phyloP scores from a whole-genome alignment of 495 filamentous ascomycete genomes.

The Bombardia bombarda region DNA sequence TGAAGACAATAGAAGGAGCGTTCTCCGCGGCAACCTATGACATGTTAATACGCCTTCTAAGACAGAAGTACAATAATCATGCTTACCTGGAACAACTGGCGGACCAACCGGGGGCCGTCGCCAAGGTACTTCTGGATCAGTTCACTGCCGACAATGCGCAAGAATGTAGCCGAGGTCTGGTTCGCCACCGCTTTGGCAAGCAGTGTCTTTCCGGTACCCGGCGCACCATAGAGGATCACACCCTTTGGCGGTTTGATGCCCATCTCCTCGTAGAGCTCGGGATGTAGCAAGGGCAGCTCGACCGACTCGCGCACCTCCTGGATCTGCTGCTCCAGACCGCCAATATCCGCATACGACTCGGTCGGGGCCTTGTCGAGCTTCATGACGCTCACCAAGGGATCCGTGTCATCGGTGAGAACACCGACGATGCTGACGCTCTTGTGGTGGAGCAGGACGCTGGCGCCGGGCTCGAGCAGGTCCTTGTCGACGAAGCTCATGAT shows the following conservation, averaged over 20 bases:
- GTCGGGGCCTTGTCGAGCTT: conserved; percentile 99
- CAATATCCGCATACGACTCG: conserved; percentile 97
- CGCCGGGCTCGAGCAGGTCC: conserved; percentile 92
- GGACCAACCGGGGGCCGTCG: conserved; percentile 87
- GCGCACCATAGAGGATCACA: conserved; percentile 97
- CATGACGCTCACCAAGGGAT: conserved; percentile 96
- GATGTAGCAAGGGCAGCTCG: conserved; percentile 90
- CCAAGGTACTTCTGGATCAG: conserved; percentile 99
- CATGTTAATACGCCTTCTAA: conserved; percentile 11
- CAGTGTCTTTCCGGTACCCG: conserved; percentile 95
- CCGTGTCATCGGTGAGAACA: conserved; percentile 92
- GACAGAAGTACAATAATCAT: neutral
- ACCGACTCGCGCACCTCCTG: conserved; percentile 97
- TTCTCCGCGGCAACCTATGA: conserved; percentile 82
- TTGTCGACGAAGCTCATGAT: conserved; percentile 99
- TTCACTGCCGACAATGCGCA: conserved; percentile 96
- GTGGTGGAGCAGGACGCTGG: conserved; percentile 92
- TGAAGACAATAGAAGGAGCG: conserved; percentile 95
- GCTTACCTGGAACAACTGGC: conserved; percentile 85
- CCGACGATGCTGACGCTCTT: conserved; percentile 97
- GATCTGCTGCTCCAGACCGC: conserved; percentile 89
- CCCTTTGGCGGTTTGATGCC: conserved; percentile 99
- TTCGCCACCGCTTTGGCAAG: conserved; percentile 98
- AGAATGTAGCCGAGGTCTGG: conserved; percentile 95
- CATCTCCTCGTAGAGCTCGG: conserved; percentile 99